A percentile compares a stretch with the other conserved stretches of the same genome.
phyloP scores from a whole-genome alignment of 371 early-diverging fungal genomes.

The Circinella umbellata region DNA sequence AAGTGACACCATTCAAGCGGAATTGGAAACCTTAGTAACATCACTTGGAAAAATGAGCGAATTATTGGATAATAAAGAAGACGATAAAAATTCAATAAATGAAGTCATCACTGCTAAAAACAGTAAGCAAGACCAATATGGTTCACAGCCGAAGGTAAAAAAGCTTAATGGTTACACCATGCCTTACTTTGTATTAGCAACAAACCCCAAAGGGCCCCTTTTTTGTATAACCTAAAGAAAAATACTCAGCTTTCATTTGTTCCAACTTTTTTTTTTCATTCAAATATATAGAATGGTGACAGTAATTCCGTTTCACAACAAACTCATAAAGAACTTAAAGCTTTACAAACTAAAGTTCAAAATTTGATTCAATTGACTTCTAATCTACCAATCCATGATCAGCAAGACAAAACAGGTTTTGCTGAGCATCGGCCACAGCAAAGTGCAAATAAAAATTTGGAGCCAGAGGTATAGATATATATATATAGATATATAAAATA shows the following conservation, averaged over 20 bases:
- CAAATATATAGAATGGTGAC: neutral
- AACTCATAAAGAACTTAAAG: neutral
- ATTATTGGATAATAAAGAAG: conserved; percentile 5
- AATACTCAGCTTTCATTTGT: too few relatives aligned
- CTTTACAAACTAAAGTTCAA: neutral
- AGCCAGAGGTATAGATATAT: neutral
- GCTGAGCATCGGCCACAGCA: conserved; percentile 14
- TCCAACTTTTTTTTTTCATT: neutral
- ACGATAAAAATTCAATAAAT: neutral
- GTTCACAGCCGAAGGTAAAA: neutral
- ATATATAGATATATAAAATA: too few relatives aligned
- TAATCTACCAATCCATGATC: neutral
- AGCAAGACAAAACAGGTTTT: conserved; percentile 14
- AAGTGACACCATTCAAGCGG: conserved; percentile 3
- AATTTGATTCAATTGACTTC: neutral
- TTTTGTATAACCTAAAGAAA: neutral
- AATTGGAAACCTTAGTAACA: neutral
- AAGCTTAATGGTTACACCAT: neutral
- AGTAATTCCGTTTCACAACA: neutral
- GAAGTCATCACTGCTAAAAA: neutral
- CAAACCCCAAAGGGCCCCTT: neutral
- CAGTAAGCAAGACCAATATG: neutral
- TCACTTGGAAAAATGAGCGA: neutral
- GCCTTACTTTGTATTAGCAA: too few relatives aligned
- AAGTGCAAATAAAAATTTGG: conserved; percentile 1